Base-by-base conservation (phyloP, 352 stramenopile species). In the Phytopythium oedochilum region DNA sequence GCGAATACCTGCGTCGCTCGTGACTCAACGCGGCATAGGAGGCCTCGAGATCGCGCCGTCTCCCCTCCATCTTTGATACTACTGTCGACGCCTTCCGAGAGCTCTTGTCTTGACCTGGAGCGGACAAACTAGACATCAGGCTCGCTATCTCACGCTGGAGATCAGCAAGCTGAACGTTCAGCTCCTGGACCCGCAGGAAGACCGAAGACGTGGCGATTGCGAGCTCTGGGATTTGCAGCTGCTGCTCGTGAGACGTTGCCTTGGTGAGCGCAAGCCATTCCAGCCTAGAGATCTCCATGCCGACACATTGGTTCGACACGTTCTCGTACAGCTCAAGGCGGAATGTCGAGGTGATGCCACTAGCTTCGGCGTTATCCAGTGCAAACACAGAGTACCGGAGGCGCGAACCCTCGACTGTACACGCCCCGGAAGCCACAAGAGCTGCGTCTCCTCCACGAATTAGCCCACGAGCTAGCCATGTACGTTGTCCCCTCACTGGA, bases 261-360 rank as follows among this genome's bases (percentile, higher is more conserved):
- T 85, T 85, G 15, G 76, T 73, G 25, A 85, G 53, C 2, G 61
- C 48, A 2, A 87, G 52, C 59, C 60, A 78, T 40, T 82, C 71
- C 6, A 87, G 57, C 17, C 65, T 66, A 2, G 54, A 59, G 8
- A 85, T 35, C 5, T 64, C 22, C 7, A 85, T 46, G 22, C 3
- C 53, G 8, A 38, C 28, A 12, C 40, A 60, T 0, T 34, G 26
- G 14, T 56, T 71, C 14, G 53, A 54, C 0, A 17, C 3, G 1
- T 63, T 54, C 28, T 87, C 65, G 44, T 87, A 87, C 17, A 87
- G 49, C 29, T 69, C 47, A 3, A 87, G 17, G 5, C 55, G 59
- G 47, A 87, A 68, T 22, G 63, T 44, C 23, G 40, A 43, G 39
- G 28, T 38, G n/a, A 39, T 34, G 4, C 44, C 39, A 11, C 17